A percentile compares a stretch with the other conserved stretches of the same genome.
Conservation (phyloP, 805 yeast genomes). For the Candida coleopterorum region DNA sequence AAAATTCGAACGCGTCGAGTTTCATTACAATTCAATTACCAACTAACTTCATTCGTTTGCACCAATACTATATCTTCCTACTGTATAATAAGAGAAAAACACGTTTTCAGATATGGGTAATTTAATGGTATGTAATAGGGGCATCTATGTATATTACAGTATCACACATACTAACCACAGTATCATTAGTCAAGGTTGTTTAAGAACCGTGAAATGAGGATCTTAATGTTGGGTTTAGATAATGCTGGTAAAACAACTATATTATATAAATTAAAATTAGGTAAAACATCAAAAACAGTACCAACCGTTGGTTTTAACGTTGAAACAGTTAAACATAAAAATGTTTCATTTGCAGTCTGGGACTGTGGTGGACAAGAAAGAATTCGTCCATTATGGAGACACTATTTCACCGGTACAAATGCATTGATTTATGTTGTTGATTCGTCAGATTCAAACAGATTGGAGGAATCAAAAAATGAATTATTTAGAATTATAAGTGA, state of each 20-base stretch:
- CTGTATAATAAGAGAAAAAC: background rate
- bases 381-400: constrained; percentile 91
- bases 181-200: constrained; percentile 23
- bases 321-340: constrained; percentile 77
- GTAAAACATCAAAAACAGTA: constrained; percentile 70
- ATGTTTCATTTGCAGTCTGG: constrained; percentile 84
- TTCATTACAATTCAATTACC: no score
- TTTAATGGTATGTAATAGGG: constrained; percentile 5
- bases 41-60: no score
- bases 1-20: no score
- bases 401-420: constrained; percentile 88
- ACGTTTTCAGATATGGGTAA: constrained; percentile 2
- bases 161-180: background rate
- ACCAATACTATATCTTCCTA: background rate
- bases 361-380: constrained; percentile 96
- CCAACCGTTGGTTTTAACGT: constrained; percentile 95
- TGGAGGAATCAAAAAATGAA: constrained; percentile 75
- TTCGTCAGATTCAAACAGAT: constrained; percentile 64
- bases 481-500: constrained; percentile 74
- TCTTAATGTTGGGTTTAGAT: constrained; percentile 88
- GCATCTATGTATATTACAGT: no score
- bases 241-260: constrained; percentile 93
- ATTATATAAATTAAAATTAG: constrained; percentile 74
- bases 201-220: constrained; percentile 92
- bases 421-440: constrained; percentile 91